Base-by-base conservation (phyloP, 371 early-diverging fungal genomes). In the Polyrhizophydium stewartii region DNA sequence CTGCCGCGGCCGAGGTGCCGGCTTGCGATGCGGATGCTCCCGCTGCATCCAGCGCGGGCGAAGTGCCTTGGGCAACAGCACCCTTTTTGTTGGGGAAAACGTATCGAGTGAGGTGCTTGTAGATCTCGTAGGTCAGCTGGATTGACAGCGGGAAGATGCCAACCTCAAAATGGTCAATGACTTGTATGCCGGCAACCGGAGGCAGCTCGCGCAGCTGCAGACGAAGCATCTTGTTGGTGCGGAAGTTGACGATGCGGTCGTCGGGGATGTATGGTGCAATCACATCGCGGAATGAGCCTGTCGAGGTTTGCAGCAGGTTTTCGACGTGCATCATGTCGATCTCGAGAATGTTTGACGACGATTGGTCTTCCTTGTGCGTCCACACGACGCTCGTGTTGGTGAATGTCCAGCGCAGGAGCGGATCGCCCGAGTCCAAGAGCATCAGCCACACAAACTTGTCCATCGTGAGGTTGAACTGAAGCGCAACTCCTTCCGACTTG, bases 101-200 rank as follows among this genome's bases (percentile, higher is more conserved):
- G 65, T 92, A 95, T 38, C 81, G 75, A 37, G 86, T 81, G 40
- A 93, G 69, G 25, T 84, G 73, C 58, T 82, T 85, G 10, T 86
- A 90, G 64, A 92, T 79, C 31, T 90, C 91, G 55, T 89, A 87
- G 3, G 91, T 91, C 40, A 92, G 77, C 61, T 92, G 92, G 46
- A 95, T 64, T 27, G 84, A 74, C 6, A 93, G 66, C 1, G 96
- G 93, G 35, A 77, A 79, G 62, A 95, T 64, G 57, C 90, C 87
- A 55, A 95, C 75, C 59, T 92, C 93, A 56, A 94, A 79, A 50
- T 92, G 90, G 58, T 93, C 92, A 25, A 93, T 85, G 16, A 94
- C 86, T 7, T 80, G 81, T 59, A 93, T 93, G 6, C 94, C 93
- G 30, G 87, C 93, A 1, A 93, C 93, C 0, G 92, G 91, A 19